Base-by-base conservation (phyloP, 2,329 filamentous ascomycete genomes). In the Colletotrichum liaoningense region DNA sequence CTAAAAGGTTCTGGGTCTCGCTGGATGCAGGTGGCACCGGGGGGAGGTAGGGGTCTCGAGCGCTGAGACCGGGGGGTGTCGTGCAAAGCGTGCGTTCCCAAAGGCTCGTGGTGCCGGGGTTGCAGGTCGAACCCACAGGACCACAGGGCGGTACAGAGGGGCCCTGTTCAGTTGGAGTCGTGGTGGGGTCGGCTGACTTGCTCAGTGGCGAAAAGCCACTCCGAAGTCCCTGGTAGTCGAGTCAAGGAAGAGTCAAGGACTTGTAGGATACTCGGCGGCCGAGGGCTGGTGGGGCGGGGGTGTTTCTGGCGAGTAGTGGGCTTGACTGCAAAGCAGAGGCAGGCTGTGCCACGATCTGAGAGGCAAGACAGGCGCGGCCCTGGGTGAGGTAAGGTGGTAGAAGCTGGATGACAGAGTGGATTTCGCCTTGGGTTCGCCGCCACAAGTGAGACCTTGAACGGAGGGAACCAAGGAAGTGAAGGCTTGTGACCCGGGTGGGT, bases 141-240 rank as follows among this genome's bases (percentile, higher is more conserved):
- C 57, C 60, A 74, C 74, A 72, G 72, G 74, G 72, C 72, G 65
- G 63, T 72, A 72, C 72, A 74, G 69, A 72, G 55, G 55, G 63
- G 69, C 69, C 58, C 54, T 71, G 62, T 67, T 68, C 54, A 72
- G 68, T 74, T 74, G 72, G 72, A 67, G 68, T 66, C 54, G 68
- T 73, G 71, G 73, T 74, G 70, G 73, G 73, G 73, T 75, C 73
- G 35, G 66, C 66, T 74, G 73, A 73, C 73, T 75, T 65, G 63
- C 65, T 63, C 63, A 75, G 73, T 75, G 73, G 73, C 73, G 72
- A 75, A 69, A 72, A 73, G 70, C 67, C 69, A 67, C 70, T 56
- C 56, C 38, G 66, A 67, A 67, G 70, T 70, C 56, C 60, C 69
- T 73, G 71, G 69, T 62, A 74, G 60, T 66, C 56, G 73, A 74